Evolutionary conservation across 495 filamentous ascomycete species (phyloP).

Genomic region (Glutinoglossum americanum): DNA sequence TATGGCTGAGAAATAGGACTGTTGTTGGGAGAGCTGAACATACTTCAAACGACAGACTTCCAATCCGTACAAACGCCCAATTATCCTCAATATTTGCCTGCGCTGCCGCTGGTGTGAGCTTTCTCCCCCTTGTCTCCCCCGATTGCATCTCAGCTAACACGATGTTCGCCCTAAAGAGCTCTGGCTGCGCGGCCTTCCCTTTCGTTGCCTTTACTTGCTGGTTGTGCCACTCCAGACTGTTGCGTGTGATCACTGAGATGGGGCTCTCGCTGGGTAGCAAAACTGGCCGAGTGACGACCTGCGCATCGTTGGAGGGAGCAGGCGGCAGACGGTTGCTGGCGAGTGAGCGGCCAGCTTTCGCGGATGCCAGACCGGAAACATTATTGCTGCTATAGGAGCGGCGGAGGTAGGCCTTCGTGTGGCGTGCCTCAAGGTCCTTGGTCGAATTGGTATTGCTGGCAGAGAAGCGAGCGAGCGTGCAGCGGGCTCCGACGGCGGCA

Average conservation of each 20-base stretch:
- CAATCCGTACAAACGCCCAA: conserved; percentile 27
- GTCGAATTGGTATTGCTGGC: conserved; percentile 32
- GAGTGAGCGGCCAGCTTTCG: conserved; percentile 13
- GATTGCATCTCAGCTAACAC: conserved; percentile 35
- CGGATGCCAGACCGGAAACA: background rate
- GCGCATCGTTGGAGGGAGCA: background rate
- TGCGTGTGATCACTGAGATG: conserved; percentile 60
- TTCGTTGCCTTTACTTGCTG: conserved; percentile 36
- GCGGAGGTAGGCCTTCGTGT: conserved; percentile 42
- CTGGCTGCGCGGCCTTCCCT: conserved; percentile 36
- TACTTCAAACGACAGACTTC: conserved; percentile 38
- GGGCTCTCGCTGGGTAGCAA: conserved; percentile 80
- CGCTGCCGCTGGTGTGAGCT: background rate
- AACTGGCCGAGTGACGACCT: conserved; percentile 27
- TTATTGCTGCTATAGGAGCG: background rate
- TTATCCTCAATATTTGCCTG: conserved; percentile 25
- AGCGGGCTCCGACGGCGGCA: conserved; percentile 45
- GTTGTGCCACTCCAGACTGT: conserved; percentile 62
- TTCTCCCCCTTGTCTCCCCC: background rate
- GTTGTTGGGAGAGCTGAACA: conserved; percentile 1
- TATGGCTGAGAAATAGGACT: background rate
- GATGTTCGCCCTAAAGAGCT: conserved; percentile 71
- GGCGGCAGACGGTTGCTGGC: conserved; percentile 10
- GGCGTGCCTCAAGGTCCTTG: conserved; percentile 17
- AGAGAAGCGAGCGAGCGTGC: conserved; percentile 60